Base-by-base conservation (phyloP, 352 stramenopile genomes). In the Aphanomyces euteiches region DNA sequence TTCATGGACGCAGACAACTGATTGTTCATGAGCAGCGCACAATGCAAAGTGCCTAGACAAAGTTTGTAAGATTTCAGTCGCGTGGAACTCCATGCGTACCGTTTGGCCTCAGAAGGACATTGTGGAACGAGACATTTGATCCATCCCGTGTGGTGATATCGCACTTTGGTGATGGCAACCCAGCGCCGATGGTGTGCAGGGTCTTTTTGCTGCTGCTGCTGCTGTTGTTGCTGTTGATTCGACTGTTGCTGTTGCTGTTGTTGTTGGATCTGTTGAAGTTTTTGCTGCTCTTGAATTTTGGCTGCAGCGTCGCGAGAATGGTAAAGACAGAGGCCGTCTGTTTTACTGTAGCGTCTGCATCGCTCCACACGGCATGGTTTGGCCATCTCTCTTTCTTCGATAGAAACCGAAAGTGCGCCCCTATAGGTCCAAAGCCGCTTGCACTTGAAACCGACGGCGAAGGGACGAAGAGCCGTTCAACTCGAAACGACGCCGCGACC, bases 81-180 rank as follows among this genome's bases (percentile, higher is more conserved):
- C 7, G 28, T 17, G 8, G n/a, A 12, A 5, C 28, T 15, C 17
- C 15, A 19, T 58, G 28, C 10, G 54, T 61, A 61, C 54, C 64
- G 64, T 34, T 63, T 60, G 38, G 64, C 64, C 48, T 70, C 64
- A 21, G 64, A 64, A 34, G 17, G 15, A 47, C 64, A 70, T 8
- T 12, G 10, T 7, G 64, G 64, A 8, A 70, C 64, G 8, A 70
- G 39, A 53, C 64, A 70, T 34, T 70, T 70, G 64, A 70, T 64
- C 64, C 64, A 70, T 7, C 64, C 64, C 21, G 64, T 64, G 54
- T 70, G 64, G 64, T 70, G 64, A 39, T 70, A 70, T 7, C 64
- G 64, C n/a, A 70, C 53, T 13, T 61, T 63, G 45, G 50, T 19
- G n/a, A 70, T 70, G 4, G 64, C 64, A n/a, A 54, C 53, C 64